Evolutionary conservation across 2,329 filamentous ascomycete genomes (phyloP), one percentile per base, ranked within the genome.

Genomic region (Aspergillus transmontanensis): DNA sequence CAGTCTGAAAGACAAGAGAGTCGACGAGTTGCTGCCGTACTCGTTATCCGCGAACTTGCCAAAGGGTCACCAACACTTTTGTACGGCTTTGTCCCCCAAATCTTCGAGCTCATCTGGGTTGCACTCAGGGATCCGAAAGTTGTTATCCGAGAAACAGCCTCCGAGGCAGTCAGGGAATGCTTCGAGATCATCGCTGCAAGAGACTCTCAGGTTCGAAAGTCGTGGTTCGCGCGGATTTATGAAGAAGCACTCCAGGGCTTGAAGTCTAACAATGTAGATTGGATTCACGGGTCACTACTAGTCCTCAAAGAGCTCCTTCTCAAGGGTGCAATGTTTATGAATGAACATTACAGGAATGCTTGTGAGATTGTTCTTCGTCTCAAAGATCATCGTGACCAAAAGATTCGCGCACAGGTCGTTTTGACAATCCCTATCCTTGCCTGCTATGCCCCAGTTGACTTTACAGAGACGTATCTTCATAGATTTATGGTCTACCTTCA

Each of bases 271-370:
- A 93, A 92, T 21, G 86, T 96, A 60, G 95, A 99, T 76, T 90
- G 89, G 64, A 90, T 96, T 48, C 96, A 99, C 75, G 95, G 93
- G n/a, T 97, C 94, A 2, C 85, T 99, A 46, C 85, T 99, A 23
- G 93, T 96, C 1, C 85, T 98, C 72, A 96, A 94, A 76, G 94
- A 98, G 79, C 86, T 99, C 55, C 87, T 99, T 21, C 88, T 95
- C 66, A 94, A 97, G 76, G 95, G 95, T 59, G 94, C 93, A 71
- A 99, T 99, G 94, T 99, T 96, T 78, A 98, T 99, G 95, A 93
- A 97, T 72, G 92, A 94, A 45, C 89, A 94, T 74, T 99, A 98
- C 78, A 88, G 90, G 63, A 92, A 96, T 70, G 90, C 93, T 12
- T 98, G 94, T 76, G 95, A 99, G 66, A 94, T 95, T 66, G 92